Evolutionary conservation across 2,329 filamentous ascomycete species (phyloP), one percentile per base, ranked within the genome.

Genomic region (Calycina herbarum): DNA sequence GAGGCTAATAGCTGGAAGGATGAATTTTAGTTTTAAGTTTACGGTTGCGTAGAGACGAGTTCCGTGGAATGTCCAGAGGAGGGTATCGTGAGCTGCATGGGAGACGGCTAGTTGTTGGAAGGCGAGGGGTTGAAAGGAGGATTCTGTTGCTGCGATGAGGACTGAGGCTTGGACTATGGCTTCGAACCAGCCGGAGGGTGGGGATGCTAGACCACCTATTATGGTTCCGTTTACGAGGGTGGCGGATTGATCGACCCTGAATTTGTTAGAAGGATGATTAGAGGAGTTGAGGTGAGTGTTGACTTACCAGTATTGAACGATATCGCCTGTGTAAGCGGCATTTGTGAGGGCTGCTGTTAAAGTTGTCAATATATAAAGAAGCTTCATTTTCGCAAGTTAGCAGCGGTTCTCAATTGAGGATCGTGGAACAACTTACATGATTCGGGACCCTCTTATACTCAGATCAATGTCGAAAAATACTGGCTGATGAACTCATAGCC

Each of bases 11-110:
- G n/a, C 45, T 51, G n/a, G 45, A 5, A 51, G 45, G 20, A 24
- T 24, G 6, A 5, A 4, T 51, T 51, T 51, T 3, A 51, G 45
- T 51, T 51, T 51, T 10, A n/a, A 17, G 45, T 51, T 51, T 10
- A 51, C 45, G n/a, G n/a, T 51, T 24, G 45, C n/a, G 45, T 51
- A 51, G n/a, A 51, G 45, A 13, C 45, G 45, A 11, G 45, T 51
- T 51, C 45, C 45, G 45, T 51, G 45, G 45, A 51, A 51, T 7
- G 45, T 51, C 45, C 45, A 51, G 45, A 51, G 45, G 6, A 51
- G 45, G n/a, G 45, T 10, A 24, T 51, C 45, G n/a, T 51, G 45
- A 2, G 45, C 45, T 10, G 45, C 45, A n/a, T 51, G 45, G n/a
- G 45, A 51, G n/a, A 51, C 45, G 6, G n/a, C 45, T 51, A 51